Conservation (phyloP, 177 flowering plant species). For the Vitis hybrid region DNA sequence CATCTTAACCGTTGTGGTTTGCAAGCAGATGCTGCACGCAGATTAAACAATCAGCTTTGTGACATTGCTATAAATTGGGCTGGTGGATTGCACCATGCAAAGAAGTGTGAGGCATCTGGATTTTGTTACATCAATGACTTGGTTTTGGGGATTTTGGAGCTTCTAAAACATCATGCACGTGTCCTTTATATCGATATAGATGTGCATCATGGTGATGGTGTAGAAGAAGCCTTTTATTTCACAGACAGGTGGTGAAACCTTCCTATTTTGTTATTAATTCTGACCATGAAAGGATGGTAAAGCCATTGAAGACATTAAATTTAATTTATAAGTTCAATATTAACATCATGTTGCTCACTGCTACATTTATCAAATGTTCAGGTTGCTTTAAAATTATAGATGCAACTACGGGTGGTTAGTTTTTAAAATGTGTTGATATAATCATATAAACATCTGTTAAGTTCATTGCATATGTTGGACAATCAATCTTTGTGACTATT, state of each 20-base stretch:
- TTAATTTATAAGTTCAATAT: neutral
- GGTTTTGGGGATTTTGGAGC: constrained; percentile 96
- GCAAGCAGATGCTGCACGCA: constrained; percentile 68
- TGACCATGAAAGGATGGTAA: neutral
- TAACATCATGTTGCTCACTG: neutral
- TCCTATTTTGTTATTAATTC: neutral
- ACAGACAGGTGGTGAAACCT: constrained; percentile 70
- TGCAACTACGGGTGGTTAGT: neutral
- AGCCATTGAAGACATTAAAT: neutral
- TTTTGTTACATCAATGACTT: constrained; percentile 97
- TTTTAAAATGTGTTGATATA: too few species aligned
- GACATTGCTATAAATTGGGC: constrained; percentile 99
- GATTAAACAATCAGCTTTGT: constrained; percentile 76
- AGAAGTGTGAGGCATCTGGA: constrained; percentile 95
- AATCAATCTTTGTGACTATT: too few species aligned
- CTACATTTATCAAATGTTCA: neutral
- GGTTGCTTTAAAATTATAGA: neutral
- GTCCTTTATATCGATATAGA: constrained; percentile 94
- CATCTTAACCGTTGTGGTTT: neutral
- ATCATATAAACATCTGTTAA: neutral
- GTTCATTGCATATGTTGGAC: neutral
- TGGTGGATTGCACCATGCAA: constrained; percentile 98
- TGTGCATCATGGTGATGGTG: constrained; percentile 99
- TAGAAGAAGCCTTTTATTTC: constrained; percentile 94
- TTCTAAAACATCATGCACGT: constrained; percentile 87